Evolutionary conservation across 1,284 basidiomycete species (phyloP).

Genomic region (Ustilago hordei): DNA sequence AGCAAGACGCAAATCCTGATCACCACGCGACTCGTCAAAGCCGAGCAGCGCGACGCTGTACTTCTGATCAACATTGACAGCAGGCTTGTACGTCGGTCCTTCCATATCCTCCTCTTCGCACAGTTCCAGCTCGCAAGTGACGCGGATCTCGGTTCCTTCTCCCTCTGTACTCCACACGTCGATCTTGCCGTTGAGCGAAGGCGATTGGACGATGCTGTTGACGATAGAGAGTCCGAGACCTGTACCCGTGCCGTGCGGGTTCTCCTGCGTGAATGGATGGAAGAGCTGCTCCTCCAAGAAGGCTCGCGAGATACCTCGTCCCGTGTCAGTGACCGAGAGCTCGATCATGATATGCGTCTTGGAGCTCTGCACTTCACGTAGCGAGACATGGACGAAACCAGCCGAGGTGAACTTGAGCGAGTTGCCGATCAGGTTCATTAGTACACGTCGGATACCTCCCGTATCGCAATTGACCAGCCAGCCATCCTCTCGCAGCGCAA

Average conservation of each 20-base stretch:
- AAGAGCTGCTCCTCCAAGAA: constrained; percentile 85
- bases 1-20: constrained; percentile 77
- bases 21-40: constrained; percentile 79
- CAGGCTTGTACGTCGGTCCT: constrained; percentile 70
- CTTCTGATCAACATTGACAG: constrained; percentile 71
- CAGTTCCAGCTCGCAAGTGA: constrained; percentile 83
- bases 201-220: constrained; percentile 88
- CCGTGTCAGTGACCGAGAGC: constrained; percentile 87
- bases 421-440: constrained; percentile 95
- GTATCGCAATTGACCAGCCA: constrained; percentile 92
- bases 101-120: constrained; percentile 56
- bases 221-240: constrained; percentile 97
- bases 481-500: constrained; percentile 79
- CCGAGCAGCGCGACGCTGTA: constrained; percentile 79
- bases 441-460: constrained; percentile 87
- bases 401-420: constrained; percentile 89
- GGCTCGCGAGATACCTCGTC: constrained; percentile 74
- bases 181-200: constrained; percentile 84
- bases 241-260: constrained; percentile 89
- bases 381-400: constrained; percentile 86
- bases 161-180: constrained; percentile 89
- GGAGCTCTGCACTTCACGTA: constrained; percentile 79
- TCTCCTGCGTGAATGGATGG: constrained; percentile 92
- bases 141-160: constrained; percentile 90
- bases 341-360: constrained; percentile 80